A percentile compares a stretch with the other conserved stretches of the same genome.
Evolutionary conservation across 2,329 filamentous ascomycete genomes (phyloP).

Genomic region (Exophiala bonariae): DNA sequence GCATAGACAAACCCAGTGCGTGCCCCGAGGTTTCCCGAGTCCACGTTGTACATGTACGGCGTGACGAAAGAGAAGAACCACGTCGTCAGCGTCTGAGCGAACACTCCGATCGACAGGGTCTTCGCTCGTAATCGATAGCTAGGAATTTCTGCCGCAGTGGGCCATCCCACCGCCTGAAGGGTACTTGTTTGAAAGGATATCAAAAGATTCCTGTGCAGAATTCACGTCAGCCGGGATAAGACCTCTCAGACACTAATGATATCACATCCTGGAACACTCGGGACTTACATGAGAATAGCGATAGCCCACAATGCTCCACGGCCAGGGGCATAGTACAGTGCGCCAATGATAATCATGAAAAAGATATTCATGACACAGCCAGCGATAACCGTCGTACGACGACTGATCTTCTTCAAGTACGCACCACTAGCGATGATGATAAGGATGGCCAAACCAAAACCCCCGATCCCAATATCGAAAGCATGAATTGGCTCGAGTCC

Average conservation of each 20-base stretch:
- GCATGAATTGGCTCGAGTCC: neutral
- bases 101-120: neutral
- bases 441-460: neutral
- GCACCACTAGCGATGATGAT: neutral
- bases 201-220: neutral
- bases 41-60: neutral
- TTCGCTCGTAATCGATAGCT: neutral
- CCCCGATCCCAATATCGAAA: neutral
- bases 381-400: neutral
- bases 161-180: neutral
- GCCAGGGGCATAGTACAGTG: neutral
- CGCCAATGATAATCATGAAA: conserved; percentile 1
- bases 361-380: neutral
- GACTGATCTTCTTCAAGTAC: neutral
- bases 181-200: neutral
- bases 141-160: neutral
- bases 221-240: too few relatives aligned
- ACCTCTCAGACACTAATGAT: too few relatives aligned
- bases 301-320: neutral
- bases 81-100: neutral
- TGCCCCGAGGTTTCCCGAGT: neutral
- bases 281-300: neutral
- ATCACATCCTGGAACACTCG: too few relatives aligned
- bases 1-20: neutral
- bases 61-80: neutral